Conservation (phyloP, 2,329 filamentous ascomycete species). For the Monosporascus sp. region DNA sequence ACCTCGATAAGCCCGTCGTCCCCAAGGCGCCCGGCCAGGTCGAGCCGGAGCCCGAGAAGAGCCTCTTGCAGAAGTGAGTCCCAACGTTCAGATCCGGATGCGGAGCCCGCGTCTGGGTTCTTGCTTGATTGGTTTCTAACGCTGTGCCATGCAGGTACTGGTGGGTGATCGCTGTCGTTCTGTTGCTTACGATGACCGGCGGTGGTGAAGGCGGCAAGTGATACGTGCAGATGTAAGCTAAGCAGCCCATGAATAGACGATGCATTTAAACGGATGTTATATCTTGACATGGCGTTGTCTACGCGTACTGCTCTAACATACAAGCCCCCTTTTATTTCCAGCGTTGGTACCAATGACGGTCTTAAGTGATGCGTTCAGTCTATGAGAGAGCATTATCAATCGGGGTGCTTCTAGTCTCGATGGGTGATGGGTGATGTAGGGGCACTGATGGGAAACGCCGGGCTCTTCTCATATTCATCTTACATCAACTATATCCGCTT, state of each 20-base stretch:
- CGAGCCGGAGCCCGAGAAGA: conserved; percentile 53
- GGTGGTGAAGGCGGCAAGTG: conserved; percentile 50
- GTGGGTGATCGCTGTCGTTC: conserved; percentile 55
- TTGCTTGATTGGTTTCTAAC: background rate
- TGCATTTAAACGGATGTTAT: background rate
- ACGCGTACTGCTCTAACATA: no score
- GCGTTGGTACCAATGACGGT: no score
- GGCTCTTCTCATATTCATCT: no score
- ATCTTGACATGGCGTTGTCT: no score
- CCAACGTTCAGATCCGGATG: no score
- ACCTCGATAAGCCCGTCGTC: conserved; percentile 60
- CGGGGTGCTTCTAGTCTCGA: no score
- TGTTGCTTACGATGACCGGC: conserved; percentile 48
- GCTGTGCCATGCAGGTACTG: conserved; percentile 51
- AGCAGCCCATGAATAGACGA: background rate
- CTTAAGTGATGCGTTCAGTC: no score
- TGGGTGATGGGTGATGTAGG: no score
- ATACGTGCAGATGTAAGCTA: conserved; percentile 14
- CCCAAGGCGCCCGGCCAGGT: conserved; percentile 55
- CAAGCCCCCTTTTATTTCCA: no score
- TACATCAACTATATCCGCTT: no score
- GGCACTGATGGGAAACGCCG: no score
- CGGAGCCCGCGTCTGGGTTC: background rate
- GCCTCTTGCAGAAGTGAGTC: conserved; percentile 61
- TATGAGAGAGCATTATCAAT: no score